Base-by-base conservation (phyloP, 768 basidiomycete genomes). In the Kwoniella heveanensis region DNA sequence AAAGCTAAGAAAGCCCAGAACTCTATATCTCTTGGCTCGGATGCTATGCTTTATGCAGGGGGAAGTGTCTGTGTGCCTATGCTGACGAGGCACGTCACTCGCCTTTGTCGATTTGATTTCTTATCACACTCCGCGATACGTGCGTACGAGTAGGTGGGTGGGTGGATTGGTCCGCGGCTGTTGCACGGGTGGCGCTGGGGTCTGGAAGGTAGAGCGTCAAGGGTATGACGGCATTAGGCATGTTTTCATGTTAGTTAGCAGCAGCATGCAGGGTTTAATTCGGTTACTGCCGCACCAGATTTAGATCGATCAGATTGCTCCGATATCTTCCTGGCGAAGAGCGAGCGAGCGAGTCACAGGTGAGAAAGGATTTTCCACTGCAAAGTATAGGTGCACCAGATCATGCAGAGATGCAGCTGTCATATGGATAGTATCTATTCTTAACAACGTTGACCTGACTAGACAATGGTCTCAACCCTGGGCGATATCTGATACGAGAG, bases 241-340 rank as follows among this genome's bases (percentile, higher is more conserved):
- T n/a, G n/a, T n/a, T n/a, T n/a, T n/a, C n/a, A n/a, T n/a, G n/a
- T 13, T 32, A 32, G 32, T 5, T 32, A 44, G 6, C 19, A 19
- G 3, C 6, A 17, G 39, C 15, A 44, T 44, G 15, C 17, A 44
- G 39, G 39, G 39, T 9, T 44, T 44, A 44, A n/a, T 17, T 44
- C 39, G 39, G 39, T 44, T 44, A 44, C 39, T 44, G 39, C 39
- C 39, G 39, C 39, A 44, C 39, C 39, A 44, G 39, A 44, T 10
- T 44, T 44, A 44, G 39, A 8, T 44, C 39, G 39, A 44, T 44
- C 39, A 36, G 39, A 9, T 44, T 44, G 15, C 39, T 44, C 39
- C 39, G 39, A 44, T 17, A 44, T 44, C 39, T 44, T 44, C 39
- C 39, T 44, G 4, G 8, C n/a, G n/a, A n/a, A n/a, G n/a, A n/a